These are phyloP conservation scores for Venturia carpophila DNA, from an alignment of 2,329 filamentous ascomycete species.

Conservation along the genomic window DNA sequence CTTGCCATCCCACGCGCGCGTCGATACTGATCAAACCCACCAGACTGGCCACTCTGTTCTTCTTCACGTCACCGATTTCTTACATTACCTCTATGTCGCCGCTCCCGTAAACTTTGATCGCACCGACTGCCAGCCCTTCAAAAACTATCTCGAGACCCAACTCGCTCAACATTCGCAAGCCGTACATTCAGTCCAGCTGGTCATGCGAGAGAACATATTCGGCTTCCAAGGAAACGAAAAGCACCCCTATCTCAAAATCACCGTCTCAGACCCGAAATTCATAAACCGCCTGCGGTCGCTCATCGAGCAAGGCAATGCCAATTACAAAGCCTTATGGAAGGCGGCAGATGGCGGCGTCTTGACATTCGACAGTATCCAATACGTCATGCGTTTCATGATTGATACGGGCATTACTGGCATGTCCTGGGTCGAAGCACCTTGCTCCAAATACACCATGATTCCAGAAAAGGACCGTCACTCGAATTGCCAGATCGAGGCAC, in stretches of 20 bases:
- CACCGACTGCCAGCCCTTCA: slow-evolving; percentile 70
- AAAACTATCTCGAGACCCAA: slow-evolving; percentile 69
- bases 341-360: slow-evolving; percentile 61
- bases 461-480: slow-evolving; percentile 63
- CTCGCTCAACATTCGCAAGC: slow-evolving; percentile 64
- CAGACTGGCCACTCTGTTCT: slow-evolving; percentile 79
- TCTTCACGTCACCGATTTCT: slow-evolving; percentile 90
- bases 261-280: slow-evolving; percentile 78
- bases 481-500: slow-evolving; percentile 92
- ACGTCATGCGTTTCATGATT: slow-evolving; percentile 94
- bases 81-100: slow-evolving; percentile 90
- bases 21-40: slow-evolving; percentile 29
- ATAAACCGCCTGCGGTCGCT: slow-evolving; percentile 67
- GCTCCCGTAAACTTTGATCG: slow-evolving; percentile 76
- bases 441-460: slow-evolving; percentile 64
- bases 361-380: slow-evolving; percentile 95
- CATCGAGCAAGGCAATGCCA: slow-evolving; percentile 69
- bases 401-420: slow-evolving; percentile 91
- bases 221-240: slow-evolving; percentile 90
- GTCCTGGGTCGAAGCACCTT: slow-evolving; percentile 90
- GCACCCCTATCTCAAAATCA: slow-evolving; percentile 88
- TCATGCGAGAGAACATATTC: slow-evolving; percentile 83
- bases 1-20: neutral
- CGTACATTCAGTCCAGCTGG: slow-evolving; percentile 74
- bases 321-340: slow-evolving; percentile 89